Base-by-base conservation (phyloP, 176 grass and related monocot species). In the Musa troglodytarum region DNA sequence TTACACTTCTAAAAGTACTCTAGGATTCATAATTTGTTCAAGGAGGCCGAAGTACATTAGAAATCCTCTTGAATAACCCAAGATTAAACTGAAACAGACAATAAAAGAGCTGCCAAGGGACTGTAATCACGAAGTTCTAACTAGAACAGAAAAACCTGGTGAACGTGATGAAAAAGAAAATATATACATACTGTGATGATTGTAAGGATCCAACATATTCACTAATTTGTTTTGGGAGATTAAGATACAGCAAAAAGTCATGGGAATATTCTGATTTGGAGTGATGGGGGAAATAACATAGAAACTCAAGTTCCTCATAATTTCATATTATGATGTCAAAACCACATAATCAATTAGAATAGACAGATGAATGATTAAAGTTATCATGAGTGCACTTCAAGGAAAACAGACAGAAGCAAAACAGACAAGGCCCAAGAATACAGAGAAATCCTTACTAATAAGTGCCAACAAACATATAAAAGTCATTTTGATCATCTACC, bases 401-500 rank as follows among this genome's bases (percentile, higher is more conserved):
- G 2, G 10, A 64, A 64, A n/a, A 2, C 8, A 64, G 9, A 17
- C 61, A 24, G 8, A 23, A 64, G 12, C 23, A 65, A 65, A 6
- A 13, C 14, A 65, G 10, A 61, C 63, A 28, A 26, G 21, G 63
- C 8, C 24, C 8, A 26, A 26, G 10, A 11, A 28, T 28, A 65
- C 1, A 65, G 23, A 65, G 16, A 19, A 15, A 62, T 8, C n/a
- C 8, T 7, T 20, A 62, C n/a, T 62, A 62, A 65, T 12, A 65
- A 74, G 24, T 34, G 72, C n/a, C 55, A 52, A 53, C 10, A 65
- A 52, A 53, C 2, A 52, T 23, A 65, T 22, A 26, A 17, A 57
- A 50, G 25, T 26, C 26, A 75, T 49, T 34, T 10, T 8, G 26
- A 51, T 65, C 21, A 29, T 77, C 34, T 88, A 96, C 89, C 93